Conservation (phyloP, 2,329 filamentous ascomycete genomes). For the Arthrobotrys iridis region DNA sequence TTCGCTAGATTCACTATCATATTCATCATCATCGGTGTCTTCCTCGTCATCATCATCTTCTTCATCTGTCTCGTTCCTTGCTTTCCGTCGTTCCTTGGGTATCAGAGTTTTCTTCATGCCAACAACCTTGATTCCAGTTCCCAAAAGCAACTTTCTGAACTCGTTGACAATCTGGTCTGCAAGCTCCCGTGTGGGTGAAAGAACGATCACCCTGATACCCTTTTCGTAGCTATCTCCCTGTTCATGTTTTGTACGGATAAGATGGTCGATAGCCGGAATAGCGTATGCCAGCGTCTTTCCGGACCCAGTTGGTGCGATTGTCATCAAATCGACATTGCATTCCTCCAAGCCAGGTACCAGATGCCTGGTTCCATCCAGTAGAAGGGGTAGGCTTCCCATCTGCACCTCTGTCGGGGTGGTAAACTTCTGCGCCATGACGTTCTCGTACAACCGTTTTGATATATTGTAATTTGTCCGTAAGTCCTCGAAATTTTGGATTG, state of each 20-base stretch:
- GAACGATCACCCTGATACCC: slow-evolving; percentile 73
- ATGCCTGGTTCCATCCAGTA: slow-evolving; percentile 70
- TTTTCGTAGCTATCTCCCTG: slow-evolving; percentile 63
- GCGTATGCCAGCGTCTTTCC: slow-evolving; percentile 95
- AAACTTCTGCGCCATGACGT: slow-evolving; percentile 85
- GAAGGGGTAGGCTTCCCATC: slow-evolving; percentile 81
- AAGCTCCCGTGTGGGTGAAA: slow-evolving; percentile 82
- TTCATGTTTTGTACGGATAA: slow-evolving; percentile 67
- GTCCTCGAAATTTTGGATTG: slow-evolving; percentile 79
- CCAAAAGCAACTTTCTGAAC: slow-evolving; percentile 79
- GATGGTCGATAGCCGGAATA: slow-evolving; percentile 79
- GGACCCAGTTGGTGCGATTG: slow-evolving; percentile 92
- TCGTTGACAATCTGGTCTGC: slow-evolving; percentile 84
- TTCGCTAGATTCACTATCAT: slow-evolving; percentile 56
- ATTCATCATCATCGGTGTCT: slow-evolving; percentile 60
- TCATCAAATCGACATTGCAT: slow-evolving; percentile 76
- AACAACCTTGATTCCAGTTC: slow-evolving; percentile 80
- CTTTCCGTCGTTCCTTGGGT: slow-evolving; percentile 49
- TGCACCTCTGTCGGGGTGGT: slow-evolving; percentile 92
- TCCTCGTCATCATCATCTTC: slow-evolving; percentile 59
- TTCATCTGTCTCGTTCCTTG: slow-evolving; percentile 57
- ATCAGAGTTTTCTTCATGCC: slow-evolving; percentile 84
- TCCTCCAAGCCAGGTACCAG: slow-evolving; percentile 60
- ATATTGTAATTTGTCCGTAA: slow-evolving; percentile 76
- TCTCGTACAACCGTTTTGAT: slow-evolving; percentile 76